Evolutionary conservation across 2,329 filamentous ascomycete genomes (phyloP).

Genomic region (Cyphellophora attinorum): DNA sequence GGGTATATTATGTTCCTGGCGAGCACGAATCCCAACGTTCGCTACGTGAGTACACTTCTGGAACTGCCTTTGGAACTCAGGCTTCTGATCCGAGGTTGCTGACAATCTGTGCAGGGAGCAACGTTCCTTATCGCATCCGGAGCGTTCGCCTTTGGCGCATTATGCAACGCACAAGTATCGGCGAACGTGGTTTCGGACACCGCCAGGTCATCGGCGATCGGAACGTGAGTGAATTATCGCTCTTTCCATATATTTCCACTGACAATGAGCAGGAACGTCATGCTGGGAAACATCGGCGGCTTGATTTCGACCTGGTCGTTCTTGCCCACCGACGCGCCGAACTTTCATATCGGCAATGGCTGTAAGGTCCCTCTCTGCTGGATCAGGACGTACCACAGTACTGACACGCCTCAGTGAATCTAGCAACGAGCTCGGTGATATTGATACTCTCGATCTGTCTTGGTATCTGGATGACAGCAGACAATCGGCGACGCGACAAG

Average conservation of each 20-base stretch:
- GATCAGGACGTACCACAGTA: too few species aligned
- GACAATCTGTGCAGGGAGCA: too few species aligned
- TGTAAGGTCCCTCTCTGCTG: too few species aligned
- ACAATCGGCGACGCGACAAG: constrained; percentile 50
- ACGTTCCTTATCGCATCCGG: constrained; percentile 59
- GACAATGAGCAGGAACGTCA: constrained; percentile 41
- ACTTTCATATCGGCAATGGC: constrained; percentile 62
- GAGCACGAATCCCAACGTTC: constrained; percentile 37
- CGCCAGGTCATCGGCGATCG: constrained; percentile 39
- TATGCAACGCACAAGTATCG: constrained; percentile 57
- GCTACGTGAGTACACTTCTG: too few species aligned
- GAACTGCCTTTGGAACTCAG: too few species aligned
- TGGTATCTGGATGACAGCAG: constrained; percentile 50
- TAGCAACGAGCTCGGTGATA: constrained; percentile 48
- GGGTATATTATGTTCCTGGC: constrained; percentile 63
- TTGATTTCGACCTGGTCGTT: constrained; percentile 57
- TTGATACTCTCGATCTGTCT: constrained; percentile 38
- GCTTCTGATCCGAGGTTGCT: too few species aligned
- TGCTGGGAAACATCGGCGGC: constrained; percentile 64
- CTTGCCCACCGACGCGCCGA: constrained; percentile 50
- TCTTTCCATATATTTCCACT: constrained; percentile 44
- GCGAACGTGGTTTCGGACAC: constrained; percentile 65
- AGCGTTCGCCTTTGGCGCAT: constrained; percentile 52
- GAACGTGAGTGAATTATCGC: constrained; percentile 43
- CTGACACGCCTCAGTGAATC: too few species aligned